Evolutionary conservation across 306 rosid genomes (phyloP).

Genomic region (Mucuna pruriens): DNA sequence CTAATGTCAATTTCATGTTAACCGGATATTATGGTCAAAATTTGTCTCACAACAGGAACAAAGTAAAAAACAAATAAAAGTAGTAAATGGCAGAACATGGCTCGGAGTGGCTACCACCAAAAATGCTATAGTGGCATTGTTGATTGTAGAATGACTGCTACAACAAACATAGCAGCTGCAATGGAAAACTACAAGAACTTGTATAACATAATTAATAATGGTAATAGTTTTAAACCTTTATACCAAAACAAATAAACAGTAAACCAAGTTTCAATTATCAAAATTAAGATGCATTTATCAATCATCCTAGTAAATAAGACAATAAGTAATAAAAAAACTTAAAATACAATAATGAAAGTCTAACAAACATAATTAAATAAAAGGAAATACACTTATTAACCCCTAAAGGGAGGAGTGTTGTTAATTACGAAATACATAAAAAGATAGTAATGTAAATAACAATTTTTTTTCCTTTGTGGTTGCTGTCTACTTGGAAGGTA

Average conservation of each 20-base stretch:
- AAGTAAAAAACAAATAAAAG: not conserved
- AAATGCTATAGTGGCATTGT: slow-evolving; percentile 21
- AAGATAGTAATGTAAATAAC: not conserved
- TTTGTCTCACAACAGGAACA: slow-evolving; percentile 9
- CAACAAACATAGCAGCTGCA: slow-evolving; percentile 24
- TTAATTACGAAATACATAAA: not conserved
- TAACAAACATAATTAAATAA: not conserved
- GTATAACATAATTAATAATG: not conserved
- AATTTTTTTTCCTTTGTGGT: not conserved
- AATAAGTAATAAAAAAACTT: not conserved
- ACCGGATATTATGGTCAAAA: not conserved
- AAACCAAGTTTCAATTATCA: not conserved
- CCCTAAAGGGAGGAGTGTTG: not conserved
- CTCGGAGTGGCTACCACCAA: not conserved
- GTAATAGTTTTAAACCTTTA: not conserved
- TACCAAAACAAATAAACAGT: not conserved
- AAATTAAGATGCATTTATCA: slow-evolving; percentile 5
- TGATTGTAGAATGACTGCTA: not conserved
- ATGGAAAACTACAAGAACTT: not conserved
- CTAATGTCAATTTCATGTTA: not conserved
- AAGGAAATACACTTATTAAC: not conserved
- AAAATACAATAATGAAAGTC: not conserved
- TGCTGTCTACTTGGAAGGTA: not conserved
- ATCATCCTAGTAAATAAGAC: not conserved
- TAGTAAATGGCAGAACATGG: not conserved